A percentile compares a stretch with the other conserved stretches of the same genome.
These are phyloP conservation scores for Blastomyces emzantsi DNA, from an alignment of 2,329 filamentous ascomycete genomes.

Conservation along the genomic window DNA sequence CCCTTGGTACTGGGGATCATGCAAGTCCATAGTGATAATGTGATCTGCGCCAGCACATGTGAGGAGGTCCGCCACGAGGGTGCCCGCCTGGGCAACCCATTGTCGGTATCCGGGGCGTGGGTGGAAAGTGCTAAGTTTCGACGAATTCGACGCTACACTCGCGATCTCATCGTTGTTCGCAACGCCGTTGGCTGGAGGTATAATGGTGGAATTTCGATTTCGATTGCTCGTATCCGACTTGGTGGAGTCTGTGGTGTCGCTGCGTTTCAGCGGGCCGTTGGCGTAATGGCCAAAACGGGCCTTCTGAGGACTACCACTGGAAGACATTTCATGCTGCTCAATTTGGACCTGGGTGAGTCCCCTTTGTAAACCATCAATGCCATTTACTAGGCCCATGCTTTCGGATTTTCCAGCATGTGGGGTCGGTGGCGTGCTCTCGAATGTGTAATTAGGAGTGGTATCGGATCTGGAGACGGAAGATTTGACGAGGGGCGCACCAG, in stretches of 20 bases:
- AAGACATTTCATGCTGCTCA: conserved; percentile 40
- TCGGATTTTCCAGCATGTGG: conserved; percentile 64
- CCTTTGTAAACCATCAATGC: conserved; percentile 60
- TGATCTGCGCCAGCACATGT: conserved; percentile 95
- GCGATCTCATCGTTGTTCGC: conserved; percentile 56
- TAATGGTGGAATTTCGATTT: conserved; percentile 15
- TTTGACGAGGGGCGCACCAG: conserved; percentile 76
- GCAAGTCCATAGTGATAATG: conserved; percentile 94
- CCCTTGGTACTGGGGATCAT: conserved; percentile 93
- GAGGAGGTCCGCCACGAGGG: conserved; percentile 84
- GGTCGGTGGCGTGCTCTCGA: conserved; percentile 84
- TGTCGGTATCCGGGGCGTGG: conserved; percentile 92
- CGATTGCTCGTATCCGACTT: conserved; percentile 25
- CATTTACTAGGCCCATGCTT: conserved; percentile 56
- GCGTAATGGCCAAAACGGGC: conserved; percentile 32
- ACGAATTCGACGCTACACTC: conserved; percentile 44
- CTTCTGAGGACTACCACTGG: conserved; percentile 35
- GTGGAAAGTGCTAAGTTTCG: conserved; percentile 56
- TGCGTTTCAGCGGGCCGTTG: conserved; percentile 32
- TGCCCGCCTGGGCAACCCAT: conserved; percentile 97
- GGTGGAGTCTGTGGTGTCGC: conserved; percentile 31
- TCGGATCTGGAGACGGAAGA: conserved; percentile 38
- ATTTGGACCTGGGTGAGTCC: conserved; percentile 61
- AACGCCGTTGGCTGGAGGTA: conserved; percentile 42
- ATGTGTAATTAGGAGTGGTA: conserved; percentile 56